phyloP scores from a whole-genome alignment of 805 yeast species.

The Pichia cabralensis region DNA sequence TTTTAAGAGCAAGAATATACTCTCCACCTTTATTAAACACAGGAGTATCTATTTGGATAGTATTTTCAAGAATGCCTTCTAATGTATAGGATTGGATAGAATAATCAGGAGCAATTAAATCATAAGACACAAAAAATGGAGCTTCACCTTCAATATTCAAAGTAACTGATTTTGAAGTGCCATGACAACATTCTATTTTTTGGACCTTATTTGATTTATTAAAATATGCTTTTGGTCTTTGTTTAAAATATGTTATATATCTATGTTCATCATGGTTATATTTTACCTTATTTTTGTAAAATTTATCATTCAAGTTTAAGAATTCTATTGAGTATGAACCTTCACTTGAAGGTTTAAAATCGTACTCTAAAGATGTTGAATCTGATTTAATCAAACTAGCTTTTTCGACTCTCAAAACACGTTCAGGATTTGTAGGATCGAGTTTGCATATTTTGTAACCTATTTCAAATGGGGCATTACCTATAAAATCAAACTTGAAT shows the following conservation, averaged over 20 bases:
- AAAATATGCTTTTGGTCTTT: slow-evolving; percentile 48
- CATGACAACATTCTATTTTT: slow-evolving; percentile 22
- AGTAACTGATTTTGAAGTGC: slow-evolving; percentile 33
- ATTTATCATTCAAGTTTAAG: slow-evolving; percentile 50
- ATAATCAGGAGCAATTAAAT: slow-evolving; percentile 48
- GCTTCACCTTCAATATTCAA: slow-evolving; percentile 66
- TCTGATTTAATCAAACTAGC: slow-evolving; percentile 26
- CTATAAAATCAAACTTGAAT: slow-evolving; percentile 61
- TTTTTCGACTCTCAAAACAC: slow-evolving; percentile 16
- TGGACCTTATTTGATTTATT: slow-evolving; percentile 13
- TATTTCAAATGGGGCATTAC: slow-evolving; percentile 75
- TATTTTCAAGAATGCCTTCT: slow-evolving; percentile 29
- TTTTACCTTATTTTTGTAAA: slow-evolving; percentile 32
- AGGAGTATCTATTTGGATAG: slow-evolving; percentile 42
- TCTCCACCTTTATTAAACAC: slow-evolving; percentile 57
- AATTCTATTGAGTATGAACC: slow-evolving; percentile 77
- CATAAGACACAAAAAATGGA: slow-evolving; percentile 68
- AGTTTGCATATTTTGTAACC: slow-evolving; percentile 51
- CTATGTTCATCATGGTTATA: slow-evolving; percentile 35
- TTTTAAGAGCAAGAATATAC: slow-evolving; percentile 52
- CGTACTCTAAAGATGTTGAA: slow-evolving; percentile 31
- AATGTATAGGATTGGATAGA: slow-evolving; percentile 32
- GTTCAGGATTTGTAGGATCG: slow-evolving; percentile 26
- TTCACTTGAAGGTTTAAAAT: slow-evolving; percentile 68
- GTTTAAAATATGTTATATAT: slow-evolving; percentile 62